Evolutionary conservation across 768 basidiomycete species (phyloP), one percentile per base, ranked within the genome.

Genomic region (Hydnomerulius pinastri): DNA sequence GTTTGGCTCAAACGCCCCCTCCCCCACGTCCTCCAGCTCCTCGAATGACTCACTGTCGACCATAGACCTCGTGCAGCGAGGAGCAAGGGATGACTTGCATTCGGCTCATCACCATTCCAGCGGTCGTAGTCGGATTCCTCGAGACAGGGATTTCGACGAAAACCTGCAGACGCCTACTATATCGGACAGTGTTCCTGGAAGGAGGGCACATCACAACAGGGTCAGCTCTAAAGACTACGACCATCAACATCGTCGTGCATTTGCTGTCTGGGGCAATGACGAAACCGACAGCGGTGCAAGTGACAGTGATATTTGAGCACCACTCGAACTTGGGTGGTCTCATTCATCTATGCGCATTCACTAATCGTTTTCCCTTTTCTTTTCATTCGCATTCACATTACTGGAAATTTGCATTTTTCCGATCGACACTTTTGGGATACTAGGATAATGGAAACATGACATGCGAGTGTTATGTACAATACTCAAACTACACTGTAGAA

Each of bases 251-350:
- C 77, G 66, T 39, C 74, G 81, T 29, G 85, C 87, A 7, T 93
- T 93, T 60, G 91, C 92, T 17, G 88, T 90, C 10, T 90, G 84
- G 82, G 92, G 91, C 1, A 86, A 90, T 33, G 91, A 93, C 62
- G 91, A 92, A 68, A 92, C 87, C 48, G 91, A 93, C 58, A 90
- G 87, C 63, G 86, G 85, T 60, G 77, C 88, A 12, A 91, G 89
- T 54, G 90, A 91, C 59, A 84, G 78, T 44, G 85, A 86, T 50
- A 62, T 61, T 24, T 75, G 57, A 69, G 5, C 17, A 33, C 28
- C 5, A 2, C 4, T 12, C 20, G 12, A 25, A 17, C 2, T 50
- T 15, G 1, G 17, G 2, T 20, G 17, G n/a, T 20, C 27, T 12
- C 18, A 29, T 18, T 11, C 20, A 21, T 29, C 12, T 21, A 29